These are phyloP conservation scores for Eucalyptus marginata DNA, from an alignment of 345 rosid species.

Conservation along the genomic window DNA sequence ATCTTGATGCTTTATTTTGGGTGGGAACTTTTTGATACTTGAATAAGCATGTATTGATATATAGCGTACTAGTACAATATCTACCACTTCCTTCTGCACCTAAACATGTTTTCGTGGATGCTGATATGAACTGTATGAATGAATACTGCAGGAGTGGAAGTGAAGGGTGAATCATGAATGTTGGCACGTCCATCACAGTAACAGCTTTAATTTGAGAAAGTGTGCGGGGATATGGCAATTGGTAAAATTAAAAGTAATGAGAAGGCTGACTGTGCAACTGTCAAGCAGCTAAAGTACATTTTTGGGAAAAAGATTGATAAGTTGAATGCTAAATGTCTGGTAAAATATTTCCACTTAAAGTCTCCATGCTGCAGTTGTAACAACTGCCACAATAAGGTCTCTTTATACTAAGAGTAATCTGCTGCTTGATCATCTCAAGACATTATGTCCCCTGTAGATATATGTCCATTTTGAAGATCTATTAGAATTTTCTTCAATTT, in stretches of 20 bases:
- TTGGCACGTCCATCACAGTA: constrained; percentile 16
- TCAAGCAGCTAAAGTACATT: constrained; percentile 51
- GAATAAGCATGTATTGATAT: too few relatives aligned
- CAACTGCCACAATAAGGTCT: too few relatives aligned
- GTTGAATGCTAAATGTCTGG: background rate
- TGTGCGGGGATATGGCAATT: constrained; percentile 54
- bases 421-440: too few relatives aligned
- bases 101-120: too few relatives aligned
- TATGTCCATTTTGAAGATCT: background rate
- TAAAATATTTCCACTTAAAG: background rate
- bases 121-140: too few relatives aligned
- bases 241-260: constrained; percentile 63
- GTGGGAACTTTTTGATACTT: too few relatives aligned
- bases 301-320: background rate
- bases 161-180: too few relatives aligned
- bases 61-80: rapidly evolving
- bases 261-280: constrained; percentile 89
- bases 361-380: background rate
- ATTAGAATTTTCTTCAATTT: background rate
- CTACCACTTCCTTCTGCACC: too few relatives aligned
- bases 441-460: too few relatives aligned
- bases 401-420: too few relatives aligned
- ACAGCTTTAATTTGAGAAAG: constrained; percentile 82
- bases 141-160: too few relatives aligned
- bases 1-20: too few relatives aligned